Evolutionary conservation across 306 rosid species (phyloP), one percentile per base, ranked within the genome.

Genomic region (Quercus mongolica): DNA sequence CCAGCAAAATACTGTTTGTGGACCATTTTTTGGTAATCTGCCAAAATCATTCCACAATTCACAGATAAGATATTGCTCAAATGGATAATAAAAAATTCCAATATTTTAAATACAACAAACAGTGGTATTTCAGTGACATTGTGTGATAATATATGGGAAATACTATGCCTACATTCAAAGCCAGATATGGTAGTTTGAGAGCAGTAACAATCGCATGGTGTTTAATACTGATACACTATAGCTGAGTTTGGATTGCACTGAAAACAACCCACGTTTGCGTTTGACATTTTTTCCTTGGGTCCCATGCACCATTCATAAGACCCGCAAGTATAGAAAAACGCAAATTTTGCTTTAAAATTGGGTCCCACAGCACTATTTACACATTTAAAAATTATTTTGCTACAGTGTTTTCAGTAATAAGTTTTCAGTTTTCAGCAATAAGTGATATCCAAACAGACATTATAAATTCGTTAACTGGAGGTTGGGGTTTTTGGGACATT

Each of bases 11-110:
- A 93, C 79, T 90, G 99, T 82, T 87, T 90, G 86, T 90, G 94
- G 25, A 95, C 88, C 99, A 91, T 91, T 86, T 88, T 95, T 83
- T 80, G 86, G 84, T 90, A 95, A 85, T 90, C 98, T 95, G 90
- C 76, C 80, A 51, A 56, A 21, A 33, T 71, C 38, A 65, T 72
- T 49, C 69, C 70, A 76, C 74, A 38, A 12, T 20, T 9, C 23
- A 55, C 17, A 77, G 30, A 11, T 71, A 64, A 49, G 52, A 76
- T 77, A 7, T 74, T 13, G 58, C 70, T 54, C 54, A 21, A 55
- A 35, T 25, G 70, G 69, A 59, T 72, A 19, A 65, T 65, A 31
- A 28, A 56, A 56, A 18, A 31, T 31, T 28, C 64, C 46, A 52
- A 75, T 5, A 81, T 31, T 15, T 52, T 8, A 4, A 63, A 33